Evolutionary conservation across 139 green algal genomes (phyloP).

Genomic region (Closterium sp.): DNA sequence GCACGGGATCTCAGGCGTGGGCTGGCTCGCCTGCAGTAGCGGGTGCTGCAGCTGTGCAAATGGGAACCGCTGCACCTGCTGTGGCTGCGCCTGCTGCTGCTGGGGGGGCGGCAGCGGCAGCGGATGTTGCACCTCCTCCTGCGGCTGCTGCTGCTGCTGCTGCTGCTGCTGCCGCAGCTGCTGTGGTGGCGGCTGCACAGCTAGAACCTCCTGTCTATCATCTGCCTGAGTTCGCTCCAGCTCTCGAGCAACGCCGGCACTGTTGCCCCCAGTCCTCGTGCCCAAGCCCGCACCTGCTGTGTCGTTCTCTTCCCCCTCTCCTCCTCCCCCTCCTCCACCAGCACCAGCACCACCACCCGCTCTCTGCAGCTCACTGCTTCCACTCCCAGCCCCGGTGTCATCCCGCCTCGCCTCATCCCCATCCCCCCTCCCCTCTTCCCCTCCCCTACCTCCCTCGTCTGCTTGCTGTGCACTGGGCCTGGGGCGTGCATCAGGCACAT

Average conservation of each 20-base stretch:
- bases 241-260: conserved; percentile 15
- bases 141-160: background rate
- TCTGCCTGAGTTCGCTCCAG: background rate
- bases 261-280: conserved; percentile 12
- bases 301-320: background rate
- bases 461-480: background rate
- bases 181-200: background rate
- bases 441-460: too few relatives aligned
- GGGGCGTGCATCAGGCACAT: background rate
- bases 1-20: conserved; percentile 59
- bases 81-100: background rate
- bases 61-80: background rate
- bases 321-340: background rate
- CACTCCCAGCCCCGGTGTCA: too few relatives aligned
- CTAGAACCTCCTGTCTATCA: background rate
- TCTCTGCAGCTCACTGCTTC: background rate
- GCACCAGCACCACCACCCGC: background rate
- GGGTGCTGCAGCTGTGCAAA: background rate
- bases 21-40: conserved; percentile 19
- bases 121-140: background rate
- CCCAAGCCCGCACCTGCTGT: conserved; percentile 2
- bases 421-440: background rate
- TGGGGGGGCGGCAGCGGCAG: background rate
- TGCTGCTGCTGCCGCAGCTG: background rate
- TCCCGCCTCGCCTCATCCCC: background rate